Conservation (phyloP, 116 monocot species). For the Cymodocea nodosa region DNA sequence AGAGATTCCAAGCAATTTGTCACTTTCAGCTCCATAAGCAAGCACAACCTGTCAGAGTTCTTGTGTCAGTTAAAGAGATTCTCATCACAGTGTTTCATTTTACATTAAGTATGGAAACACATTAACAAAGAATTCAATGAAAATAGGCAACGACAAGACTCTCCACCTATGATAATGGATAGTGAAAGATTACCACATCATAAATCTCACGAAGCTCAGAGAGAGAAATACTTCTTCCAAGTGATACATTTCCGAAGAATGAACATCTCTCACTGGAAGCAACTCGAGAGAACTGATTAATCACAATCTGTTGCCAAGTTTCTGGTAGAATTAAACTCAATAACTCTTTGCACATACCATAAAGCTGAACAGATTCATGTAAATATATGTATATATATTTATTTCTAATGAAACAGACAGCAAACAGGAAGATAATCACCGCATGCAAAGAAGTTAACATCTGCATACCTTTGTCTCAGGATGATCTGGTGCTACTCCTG, state of each 20-base stretch:
- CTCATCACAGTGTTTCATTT: no score
- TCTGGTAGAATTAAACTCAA: conserved; percentile 33
- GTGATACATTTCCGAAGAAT: conserved; percentile 83
- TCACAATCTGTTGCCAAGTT: conserved; percentile 85
- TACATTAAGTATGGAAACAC: not conserved
- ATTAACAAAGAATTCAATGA: not conserved
- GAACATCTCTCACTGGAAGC: conserved; percentile 71
- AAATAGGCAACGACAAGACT: not conserved
- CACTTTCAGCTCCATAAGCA: conserved; percentile 99
- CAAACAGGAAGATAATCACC: not conserved
- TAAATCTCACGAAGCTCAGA: conserved; percentile 66
- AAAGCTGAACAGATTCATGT: not conserved
- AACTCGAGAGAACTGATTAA: conserved; percentile 91
- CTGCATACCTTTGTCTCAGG: conserved; percentile 80
- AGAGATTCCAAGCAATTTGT: conserved; percentile 64
- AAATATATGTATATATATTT: no score
- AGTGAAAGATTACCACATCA: conserved; percentile 61
- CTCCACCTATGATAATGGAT: no score
- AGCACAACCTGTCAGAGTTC: conserved; percentile 59
- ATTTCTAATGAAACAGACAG: not conserved
- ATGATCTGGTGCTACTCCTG: conserved; percentile 96
- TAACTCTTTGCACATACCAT: conserved; percentile 9
- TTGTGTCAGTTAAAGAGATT: no score
- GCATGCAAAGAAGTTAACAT: not conserved
- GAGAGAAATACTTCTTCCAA: conserved; percentile 67